Conservation (phyloP, 148 eudicot genomes). For the Silene uniflora region DNA sequence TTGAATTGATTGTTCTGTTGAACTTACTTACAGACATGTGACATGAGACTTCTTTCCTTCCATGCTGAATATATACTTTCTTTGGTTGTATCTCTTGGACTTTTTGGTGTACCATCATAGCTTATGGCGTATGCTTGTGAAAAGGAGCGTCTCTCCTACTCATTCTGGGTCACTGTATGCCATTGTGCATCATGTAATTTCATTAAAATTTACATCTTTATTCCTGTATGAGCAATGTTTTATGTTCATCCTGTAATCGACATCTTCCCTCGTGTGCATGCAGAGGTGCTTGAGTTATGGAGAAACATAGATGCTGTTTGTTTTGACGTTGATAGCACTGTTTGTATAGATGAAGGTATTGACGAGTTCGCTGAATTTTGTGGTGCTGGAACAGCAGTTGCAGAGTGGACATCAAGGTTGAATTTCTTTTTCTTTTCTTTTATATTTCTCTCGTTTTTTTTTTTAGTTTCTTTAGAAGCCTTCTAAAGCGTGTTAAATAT, state of each 20-base stretch:
- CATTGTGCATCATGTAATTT: slow-evolving; percentile 3
- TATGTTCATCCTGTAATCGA: slow-evolving; percentile 1
- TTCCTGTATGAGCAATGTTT: not conserved
- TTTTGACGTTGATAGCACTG: slow-evolving; percentile 97
- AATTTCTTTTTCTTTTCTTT: slow-evolving; percentile 11
- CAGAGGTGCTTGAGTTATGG: slow-evolving; percentile 81
- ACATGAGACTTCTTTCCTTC: too few species aligned
- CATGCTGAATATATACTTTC: not conserved
- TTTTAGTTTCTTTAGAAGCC: slow-evolving; percentile 1
- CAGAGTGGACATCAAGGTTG: slow-evolving; percentile 93
- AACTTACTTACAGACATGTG: too few species aligned
- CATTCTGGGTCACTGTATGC: not conserved
- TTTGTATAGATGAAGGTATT: slow-evolving; percentile 93
- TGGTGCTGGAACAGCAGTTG: slow-evolving; percentile 96
- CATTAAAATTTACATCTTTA: not conserved
- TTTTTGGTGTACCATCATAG: not conserved
- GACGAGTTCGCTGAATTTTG: slow-evolving; percentile 95
- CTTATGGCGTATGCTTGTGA: not conserved
- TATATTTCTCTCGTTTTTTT: slow-evolving; percentile 12
- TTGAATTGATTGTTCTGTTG: not conserved
- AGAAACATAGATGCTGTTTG: slow-evolving; percentile 76
- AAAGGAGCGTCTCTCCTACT: not conserved
- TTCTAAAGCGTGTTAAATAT: not conserved
- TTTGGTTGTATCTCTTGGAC: not conserved
- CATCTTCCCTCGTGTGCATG: slow-evolving; percentile 17